Base-by-base conservation (phyloP, 805 yeast genomes). In the Myxozyma vanderwaltii region DNA sequence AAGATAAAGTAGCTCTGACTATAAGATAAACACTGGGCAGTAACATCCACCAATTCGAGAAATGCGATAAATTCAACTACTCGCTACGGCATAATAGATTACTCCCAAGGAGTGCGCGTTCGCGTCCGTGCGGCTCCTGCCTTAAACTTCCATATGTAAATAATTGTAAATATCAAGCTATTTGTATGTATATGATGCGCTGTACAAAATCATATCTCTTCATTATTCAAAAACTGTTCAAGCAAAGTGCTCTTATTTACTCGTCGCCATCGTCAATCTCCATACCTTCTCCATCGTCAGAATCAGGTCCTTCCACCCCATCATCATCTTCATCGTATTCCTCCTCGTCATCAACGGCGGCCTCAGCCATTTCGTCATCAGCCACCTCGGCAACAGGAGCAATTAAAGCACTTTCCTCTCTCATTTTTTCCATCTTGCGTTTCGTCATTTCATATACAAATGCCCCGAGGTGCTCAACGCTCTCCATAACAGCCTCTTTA, bases 391-490 rank as follows among this genome's bases (percentile, higher is more conserved):
- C 43, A 3, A 31, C 48, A 15, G 27, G 21, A 21, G 35, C 45
- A 44, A 29, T 27, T n/a, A 27, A 4, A 2, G 35, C 33, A 2
- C 54, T 55, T 10, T 31, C 56, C 35, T 51, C 52, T 7, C 39
- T n/a, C 59, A 59, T 39, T 17, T 27, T 45, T 24, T 52, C 59
- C 35, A 63, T 26, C 50, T 58, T 63, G 10, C 53, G 49, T 51
- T 45, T 36, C 13, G 74, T 71, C 75, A 72, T 72, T 53, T 72
- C 73, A n/a, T 63, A 60, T 33, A 72, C 75, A 53, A 70, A 72
- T 54, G 64, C 65, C 5, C 66, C 68, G n/a, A 72, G 56, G 61
- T 72, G 75, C 41, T 65, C 71, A 17, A 71, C 64, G 17, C 70
- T 65, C 36, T 67, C 70, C 71, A 72, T 72, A 13, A 58, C 56